Base-by-base conservation (phyloP, 2,329 filamentous ascomycete genomes). In the Penicillium decumbens region DNA sequence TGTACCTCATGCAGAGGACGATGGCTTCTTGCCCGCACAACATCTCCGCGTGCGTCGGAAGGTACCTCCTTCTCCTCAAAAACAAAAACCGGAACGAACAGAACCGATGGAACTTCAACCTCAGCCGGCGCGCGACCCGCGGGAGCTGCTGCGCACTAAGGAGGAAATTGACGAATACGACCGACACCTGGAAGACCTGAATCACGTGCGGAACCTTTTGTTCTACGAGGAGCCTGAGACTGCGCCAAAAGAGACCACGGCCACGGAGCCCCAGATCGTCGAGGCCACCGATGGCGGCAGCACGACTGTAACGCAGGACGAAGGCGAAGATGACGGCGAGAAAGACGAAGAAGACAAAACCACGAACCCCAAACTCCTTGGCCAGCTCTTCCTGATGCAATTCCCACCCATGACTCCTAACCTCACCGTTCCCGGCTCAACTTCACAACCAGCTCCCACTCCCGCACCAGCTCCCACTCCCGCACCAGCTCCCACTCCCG, bases 381-480 rank as follows among this genome's bases (percentile, higher is more conserved):
- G 82, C 46, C 76, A 78, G 49, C 73, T 82, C 45, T 84, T 84
- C 63, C 72, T 84, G 44, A 80, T 85, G 64, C 82, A 85, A 64
- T 78, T 85, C 59, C 82, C 82, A 10, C 81, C 82, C 0, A 74
- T 82, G 50, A 77, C 83, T 3, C 82, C 82, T 4, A 77, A 79
- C 50, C 74, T 85, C 23, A 58, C 72, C 30, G 61, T 74, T 8
- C 68, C 75, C 1, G 61, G 60, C 12, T 56, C 57, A 1, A 23
- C 28, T 29, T 27, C 42, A 8, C 18, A 24, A 28, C 18, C 40
- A 24, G 30, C 48, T 45, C 43, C 49, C 23, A 38, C 33, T 7
- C 38, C 38, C 23, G 24, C 23, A 27, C 20, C 23, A 13, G 25
- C n/a, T n/a, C n/a, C n/a, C n/a, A n/a, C n/a, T n/a, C n/a, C n/a